These are phyloP conservation scores for Evernia prunastri DNA, from an alignment of 495 filamentous ascomycete species.

Conservation along the genomic window DNA sequence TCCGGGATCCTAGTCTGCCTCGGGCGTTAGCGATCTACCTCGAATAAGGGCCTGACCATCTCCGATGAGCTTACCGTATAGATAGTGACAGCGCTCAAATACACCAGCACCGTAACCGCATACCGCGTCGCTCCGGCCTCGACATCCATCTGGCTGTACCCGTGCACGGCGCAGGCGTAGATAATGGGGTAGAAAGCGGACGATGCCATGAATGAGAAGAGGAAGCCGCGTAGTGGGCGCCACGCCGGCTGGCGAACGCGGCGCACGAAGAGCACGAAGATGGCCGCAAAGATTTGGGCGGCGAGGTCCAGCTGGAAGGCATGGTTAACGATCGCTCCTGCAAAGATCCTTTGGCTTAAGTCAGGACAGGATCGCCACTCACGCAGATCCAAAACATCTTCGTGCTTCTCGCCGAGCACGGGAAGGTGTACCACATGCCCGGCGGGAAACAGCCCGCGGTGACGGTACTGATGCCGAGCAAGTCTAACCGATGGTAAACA, in stretches of 20 bases:
- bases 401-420: constrained; percentile 37
- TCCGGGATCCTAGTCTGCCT: constrained; percentile 37
- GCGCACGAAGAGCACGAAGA: constrained; percentile 17
- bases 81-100: constrained; percentile 14
- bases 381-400: constrained; percentile 43
- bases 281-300: constrained; percentile 19
- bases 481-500: constrained; percentile 42
- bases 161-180: constrained; percentile 11
- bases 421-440: constrained; percentile 47
- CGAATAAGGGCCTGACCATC: background rate
- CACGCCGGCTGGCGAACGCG: constrained; percentile 13
- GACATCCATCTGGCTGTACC: constrained; percentile 15
- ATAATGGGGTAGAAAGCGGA: constrained; percentile 22
- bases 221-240: constrained; percentile 15
- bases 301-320: constrained; percentile 33
- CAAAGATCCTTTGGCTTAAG: constrained; percentile 2
- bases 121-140: constrained; percentile 26
- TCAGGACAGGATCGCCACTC: constrained; percentile 9
- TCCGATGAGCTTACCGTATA: constrained; percentile 14
- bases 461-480: constrained; percentile 42
- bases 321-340: constrained; percentile 32
- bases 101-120: constrained; percentile 21
- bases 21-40: background rate
- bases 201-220: constrained; percentile 21
- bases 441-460: constrained; percentile 44